Percentiles rank a stretch among this genome's conserved stretches.
phyloP scores from a whole-genome alignment of 75 land plant genomes.

The Isoetes taiwanensis region DNA sequence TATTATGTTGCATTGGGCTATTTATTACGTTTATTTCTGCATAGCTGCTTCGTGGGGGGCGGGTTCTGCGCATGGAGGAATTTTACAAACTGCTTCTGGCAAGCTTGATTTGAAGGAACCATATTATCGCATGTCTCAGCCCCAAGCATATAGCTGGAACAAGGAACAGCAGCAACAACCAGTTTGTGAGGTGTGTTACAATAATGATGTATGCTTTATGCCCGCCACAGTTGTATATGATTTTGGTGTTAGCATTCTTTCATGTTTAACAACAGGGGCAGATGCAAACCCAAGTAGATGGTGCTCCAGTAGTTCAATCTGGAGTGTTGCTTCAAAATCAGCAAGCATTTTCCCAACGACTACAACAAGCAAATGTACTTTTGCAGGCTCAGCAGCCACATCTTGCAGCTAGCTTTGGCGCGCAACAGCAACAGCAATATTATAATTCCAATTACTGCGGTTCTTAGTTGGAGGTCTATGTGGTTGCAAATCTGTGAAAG shows the following conservation, averaged over 20 bases:
- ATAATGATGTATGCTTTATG: background rate
- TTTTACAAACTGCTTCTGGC: slow-evolving; percentile 67
- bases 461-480: background rate
- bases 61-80: slow-evolving; percentile 73
- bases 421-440: background rate
- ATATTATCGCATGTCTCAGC: slow-evolving; percentile 85
- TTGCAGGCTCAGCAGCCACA: slow-evolving; percentile 6
- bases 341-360: slow-evolving; percentile 2
- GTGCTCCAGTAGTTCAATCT: background rate
- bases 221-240: background rate
- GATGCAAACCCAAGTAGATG: slow-evolving; percentile 7
- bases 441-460: background rate
- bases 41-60: too few relatives aligned
- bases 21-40: too few relatives aligned
- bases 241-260: too few relatives aligned
- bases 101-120: slow-evolving; percentile 92
- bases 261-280: background rate
- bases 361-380: slow-evolving; percentile 1
- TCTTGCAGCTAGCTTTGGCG: background rate
- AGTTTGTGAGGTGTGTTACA: background rate
- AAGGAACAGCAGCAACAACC: slow-evolving; percentile 40
- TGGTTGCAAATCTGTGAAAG: too few relatives aligned
- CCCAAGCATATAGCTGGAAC: slow-evolving; percentile 50
- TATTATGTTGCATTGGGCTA: too few relatives aligned
- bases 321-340: too few relatives aligned